A percentile compares a stretch with the other conserved stretches of the same genome.
These are phyloP conservation scores for Pyrenochaeta sp. DNA, from an alignment of 2,329 filamentous ascomycete species.

Conservation along the genomic window DNA sequence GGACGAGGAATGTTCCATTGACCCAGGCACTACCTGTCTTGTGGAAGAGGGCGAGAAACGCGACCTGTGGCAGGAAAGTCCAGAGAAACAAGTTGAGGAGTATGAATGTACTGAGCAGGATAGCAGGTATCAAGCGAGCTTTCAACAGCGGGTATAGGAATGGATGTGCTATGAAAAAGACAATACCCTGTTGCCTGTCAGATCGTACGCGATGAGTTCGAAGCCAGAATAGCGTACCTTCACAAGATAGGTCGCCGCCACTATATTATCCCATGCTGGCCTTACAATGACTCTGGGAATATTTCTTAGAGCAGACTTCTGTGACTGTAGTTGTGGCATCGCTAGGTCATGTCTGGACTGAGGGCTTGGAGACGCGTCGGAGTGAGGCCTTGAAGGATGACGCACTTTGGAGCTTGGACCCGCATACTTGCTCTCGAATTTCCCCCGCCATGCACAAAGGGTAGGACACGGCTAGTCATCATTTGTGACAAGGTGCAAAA, in stretches of 20 bases:
- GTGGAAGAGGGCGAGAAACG: conserved; percentile 89
- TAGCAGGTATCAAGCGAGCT: conserved; percentile 79
- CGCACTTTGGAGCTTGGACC: conserved; percentile 8
- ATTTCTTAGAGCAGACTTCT: conserved; percentile 33
- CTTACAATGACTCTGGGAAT: conserved; percentile 38
- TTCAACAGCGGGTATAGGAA: conserved; percentile 85
- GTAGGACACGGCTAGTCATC: too few relatives aligned
- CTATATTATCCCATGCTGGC: conserved; percentile 36
- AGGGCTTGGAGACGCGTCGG: conserved; percentile 4
- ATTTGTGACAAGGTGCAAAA: too few relatives aligned
- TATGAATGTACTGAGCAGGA: conserved; percentile 82
- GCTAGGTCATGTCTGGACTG: conserved; percentile 21
- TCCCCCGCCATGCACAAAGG: too few relatives aligned
- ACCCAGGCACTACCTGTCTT: conserved; percentile 82
- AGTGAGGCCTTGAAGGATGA: conserved; percentile 13
- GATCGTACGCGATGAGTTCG: not conserved
- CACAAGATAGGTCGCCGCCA: conserved; percentile 41
- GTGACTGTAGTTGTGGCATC: conserved; percentile 43
- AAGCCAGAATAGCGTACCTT: conserved; percentile 31
- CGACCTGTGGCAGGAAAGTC: conserved; percentile 86
- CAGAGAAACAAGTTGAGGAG: conserved; percentile 88
- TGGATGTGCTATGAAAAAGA: conserved; percentile 79
- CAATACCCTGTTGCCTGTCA: conserved; percentile 68
- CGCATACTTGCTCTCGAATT: not conserved
- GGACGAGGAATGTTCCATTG: conserved; percentile 83